A percentile compares a stretch with the other conserved stretches of the same genome.
phyloP scores from a whole-genome alignment of 805 yeast species.

The Wickerhamiella siamensis region DNA sequence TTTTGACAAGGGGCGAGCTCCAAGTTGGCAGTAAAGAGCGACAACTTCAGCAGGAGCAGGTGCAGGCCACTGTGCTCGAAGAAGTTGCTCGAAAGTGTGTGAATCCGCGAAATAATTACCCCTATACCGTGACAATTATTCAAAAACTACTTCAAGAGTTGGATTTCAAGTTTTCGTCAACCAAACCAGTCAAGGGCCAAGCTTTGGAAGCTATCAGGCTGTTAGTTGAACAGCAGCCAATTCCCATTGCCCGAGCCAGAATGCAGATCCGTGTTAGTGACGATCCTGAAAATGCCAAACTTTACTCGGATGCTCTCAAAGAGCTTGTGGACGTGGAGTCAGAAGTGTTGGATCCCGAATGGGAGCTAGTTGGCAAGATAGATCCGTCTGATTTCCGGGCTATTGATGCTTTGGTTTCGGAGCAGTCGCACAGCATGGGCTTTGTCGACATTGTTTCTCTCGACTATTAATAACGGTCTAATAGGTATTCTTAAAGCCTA shows the following conservation, averaged over 20 bases:
- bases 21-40: conserved; percentile 91
- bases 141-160: conserved; percentile 61
- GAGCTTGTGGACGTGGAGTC: conserved; percentile 32
- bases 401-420: conserved; percentile 45
- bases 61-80: conserved; percentile 68
- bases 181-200: conserved; percentile 61
- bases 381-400: conserved; percentile 77
- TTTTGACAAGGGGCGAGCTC: conserved; percentile 80
- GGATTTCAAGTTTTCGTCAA: conserved; percentile 61
- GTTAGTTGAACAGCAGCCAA: conserved; percentile 60
- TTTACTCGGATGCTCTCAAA: conserved; percentile 30
- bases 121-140: conserved; percentile 90
- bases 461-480: conserved; percentile 6
- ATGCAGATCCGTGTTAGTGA: conserved; percentile 62
- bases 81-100: conserved; percentile 81
- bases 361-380: conserved; percentile 52
- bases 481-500: conserved; percentile 5
- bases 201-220: conserved; percentile 83
- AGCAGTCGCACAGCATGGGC: conserved; percentile 43
- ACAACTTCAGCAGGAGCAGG: conserved; percentile 53
- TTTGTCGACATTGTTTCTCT: conserved; percentile 58
- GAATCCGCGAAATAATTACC: conserved; percentile 74
- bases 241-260: conserved; percentile 87
- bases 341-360: conserved; percentile 30
- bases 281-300: conserved; percentile 35